Evolutionary conservation across 495 filamentous ascomycete genomes (phyloP).

Genomic region (Penicillium crystallinum): DNA sequence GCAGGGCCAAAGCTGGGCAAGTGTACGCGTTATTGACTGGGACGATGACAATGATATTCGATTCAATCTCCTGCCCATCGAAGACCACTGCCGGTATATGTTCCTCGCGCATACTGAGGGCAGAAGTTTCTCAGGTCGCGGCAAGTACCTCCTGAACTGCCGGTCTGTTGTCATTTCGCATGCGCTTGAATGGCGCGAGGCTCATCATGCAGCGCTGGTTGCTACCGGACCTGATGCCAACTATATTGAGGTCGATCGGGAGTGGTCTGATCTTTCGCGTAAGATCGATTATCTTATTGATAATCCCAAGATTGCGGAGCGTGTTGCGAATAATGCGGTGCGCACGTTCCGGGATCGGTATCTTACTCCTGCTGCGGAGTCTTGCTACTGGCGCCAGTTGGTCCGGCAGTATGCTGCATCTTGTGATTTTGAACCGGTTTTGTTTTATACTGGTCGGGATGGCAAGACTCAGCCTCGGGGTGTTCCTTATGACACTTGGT

Average conservation of each 20-base stretch:
- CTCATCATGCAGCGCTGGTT: slow-evolving; percentile 35
- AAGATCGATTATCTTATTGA: slow-evolving; percentile 49
- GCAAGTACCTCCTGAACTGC: slow-evolving; percentile 58
- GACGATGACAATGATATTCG: slow-evolving; percentile 29
- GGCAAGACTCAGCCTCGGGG: slow-evolving; percentile 30
- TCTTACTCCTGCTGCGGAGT: slow-evolving; percentile 55
- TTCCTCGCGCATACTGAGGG: slow-evolving; percentile 57
- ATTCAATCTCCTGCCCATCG: slow-evolving; percentile 40
- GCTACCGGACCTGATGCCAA: slow-evolving; percentile 53
- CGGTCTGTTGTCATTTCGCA: slow-evolving; percentile 51
- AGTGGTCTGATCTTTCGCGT: slow-evolving; percentile 50
- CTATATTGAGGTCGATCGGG: slow-evolving; percentile 50
- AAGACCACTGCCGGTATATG: slow-evolving; percentile 58
- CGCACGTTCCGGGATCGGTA: slow-evolving; percentile 54
- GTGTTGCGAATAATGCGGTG: slow-evolving; percentile 52
- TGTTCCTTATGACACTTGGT: slow-evolving; percentile 38
- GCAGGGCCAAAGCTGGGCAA: slow-evolving; percentile 45
- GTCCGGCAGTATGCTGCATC: slow-evolving; percentile 44
- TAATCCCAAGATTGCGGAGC: slow-evolving; percentile 45
- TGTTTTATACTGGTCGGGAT: slow-evolving; percentile 22
- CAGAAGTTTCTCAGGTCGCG: slow-evolving; percentile 50
- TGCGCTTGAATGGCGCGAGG: slow-evolving; percentile 35
- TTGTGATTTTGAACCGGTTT: slow-evolving; percentile 37
- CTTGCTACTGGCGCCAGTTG: slow-evolving; percentile 57
- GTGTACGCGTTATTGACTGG: slow-evolving; percentile 49